Base-by-base conservation (phyloP, 129 eudicot species). In the Centaurea solstitialis region DNA sequence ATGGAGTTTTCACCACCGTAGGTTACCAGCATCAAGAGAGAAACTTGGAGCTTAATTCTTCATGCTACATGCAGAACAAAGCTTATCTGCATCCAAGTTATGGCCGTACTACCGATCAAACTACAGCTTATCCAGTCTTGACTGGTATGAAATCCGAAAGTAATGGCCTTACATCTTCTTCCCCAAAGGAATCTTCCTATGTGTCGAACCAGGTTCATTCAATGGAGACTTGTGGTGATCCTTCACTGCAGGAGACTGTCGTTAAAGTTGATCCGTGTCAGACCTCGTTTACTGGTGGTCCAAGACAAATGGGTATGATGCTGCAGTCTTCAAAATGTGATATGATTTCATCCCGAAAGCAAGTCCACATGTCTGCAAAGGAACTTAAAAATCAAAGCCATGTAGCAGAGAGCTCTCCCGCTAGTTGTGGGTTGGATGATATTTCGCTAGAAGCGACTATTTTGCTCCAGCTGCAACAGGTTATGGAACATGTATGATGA, bases 401-500 rank as follows among this genome's bases (percentile, higher is more conserved):
- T 76, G n/a, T 76, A n/a, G 87, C 74, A 39, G 96, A 86, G 62
- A 85, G 90, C 78, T 85, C 91, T 69, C 85, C 86, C 7, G 30
- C 67, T 79, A 80, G 88, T 75, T 85, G 91, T 18, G 89, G 80
- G 57, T 68, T 82, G 75, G 87, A 88, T 80, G 93, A 95, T 71
- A 76, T 79, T 73, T 92, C 99, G 65, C 74, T 82, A 65, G 99
- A 93, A 83, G 97, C 91, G 70, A 85, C 90, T 66, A 86, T 94
- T 85, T 87, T 89, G 72, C 84, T 72, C 57, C 99, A 91, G 81
- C 93, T 95, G 64, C 94, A 87, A 82, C 92, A 72, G 50, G 94
- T 88, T 78, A 84, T 85, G 92, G 98, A 91, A 85, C 91, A 91
- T 97, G 99, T 94, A 90, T 80, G 41, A 21, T 70, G 59, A 15